A percentile compares a stretch with the other conserved stretches of the same genome.
These are phyloP conservation scores for Andrographis paniculata DNA, from an alignment of 305 asterid genomes.

Conservation along the genomic window DNA sequence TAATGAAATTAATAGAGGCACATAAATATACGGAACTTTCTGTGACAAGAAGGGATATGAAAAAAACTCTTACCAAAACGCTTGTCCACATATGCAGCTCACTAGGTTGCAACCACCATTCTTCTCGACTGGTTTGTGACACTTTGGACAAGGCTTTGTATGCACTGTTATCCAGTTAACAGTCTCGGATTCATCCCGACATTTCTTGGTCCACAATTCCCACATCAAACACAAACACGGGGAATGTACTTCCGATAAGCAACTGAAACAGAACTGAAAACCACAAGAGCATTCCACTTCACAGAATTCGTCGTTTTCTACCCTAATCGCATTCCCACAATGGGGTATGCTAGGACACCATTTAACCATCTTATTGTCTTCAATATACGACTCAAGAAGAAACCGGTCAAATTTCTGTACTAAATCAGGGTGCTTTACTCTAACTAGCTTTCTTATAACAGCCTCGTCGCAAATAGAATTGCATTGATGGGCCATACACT, in stretches of 20 bases:
- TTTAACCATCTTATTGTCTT: slow-evolving; percentile 93
- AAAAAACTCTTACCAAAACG: slow-evolving; percentile 61
- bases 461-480: slow-evolving; percentile 81
- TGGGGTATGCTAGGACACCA: slow-evolving; percentile 98
- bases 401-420: slow-evolving; percentile 80
- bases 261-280: slow-evolving; percentile 85
- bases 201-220: slow-evolving; percentile 88
- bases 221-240: slow-evolving; percentile 97
- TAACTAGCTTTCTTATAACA: slow-evolving; percentile 52
- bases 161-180: slow-evolving; percentile 86
- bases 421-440: slow-evolving; percentile 53
- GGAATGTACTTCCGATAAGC: slow-evolving; percentile 85
- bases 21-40: too few relatives aligned
- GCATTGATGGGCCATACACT: slow-evolving; percentile 94
- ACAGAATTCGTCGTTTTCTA: slow-evolving; percentile 64
- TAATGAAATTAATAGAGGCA: too few relatives aligned
- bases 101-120: slow-evolving; percentile 93
- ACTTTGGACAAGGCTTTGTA: slow-evolving; percentile 91
- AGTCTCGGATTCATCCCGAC: slow-evolving; percentile 91
- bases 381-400: slow-evolving; percentile 91
- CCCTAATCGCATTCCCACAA: slow-evolving; percentile 92
- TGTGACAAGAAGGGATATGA: slow-evolving; percentile 1
- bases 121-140: slow-evolving; percentile 91
- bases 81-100: slow-evolving; percentile 84
- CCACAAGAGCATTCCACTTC: slow-evolving; percentile 98